A percentile compares a stretch with the other conserved stretches of the same genome.
Evolutionary conservation across 805 yeast species (phyloP).

Genomic region (Suhomyces tanzawaensis): DNA sequence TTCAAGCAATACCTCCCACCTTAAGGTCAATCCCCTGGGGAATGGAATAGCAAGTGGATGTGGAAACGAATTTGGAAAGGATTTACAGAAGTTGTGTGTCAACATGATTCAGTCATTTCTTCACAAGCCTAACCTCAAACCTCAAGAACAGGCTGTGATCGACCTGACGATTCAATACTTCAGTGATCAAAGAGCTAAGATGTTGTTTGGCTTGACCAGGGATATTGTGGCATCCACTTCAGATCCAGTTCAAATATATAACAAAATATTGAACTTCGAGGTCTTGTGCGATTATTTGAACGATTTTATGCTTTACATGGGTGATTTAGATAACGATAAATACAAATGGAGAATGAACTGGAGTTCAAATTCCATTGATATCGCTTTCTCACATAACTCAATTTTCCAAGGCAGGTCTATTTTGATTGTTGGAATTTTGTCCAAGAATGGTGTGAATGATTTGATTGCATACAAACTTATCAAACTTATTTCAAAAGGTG

Average conservation of each 20-base stretch:
- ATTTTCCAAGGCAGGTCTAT: slow-evolving; percentile 67
- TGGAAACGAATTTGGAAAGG: slow-evolving; percentile 52
- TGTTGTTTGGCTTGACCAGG: slow-evolving; percentile 69
- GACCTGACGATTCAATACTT: slow-evolving; percentile 46
- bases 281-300: slow-evolving; percentile 55
- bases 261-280: slow-evolving; percentile 50
- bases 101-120: slow-evolving; percentile 70
- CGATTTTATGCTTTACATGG: slow-evolving; percentile 49
- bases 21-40: background rate
- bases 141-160: slow-evolving; percentile 37
- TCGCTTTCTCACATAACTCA: slow-evolving; percentile 55
- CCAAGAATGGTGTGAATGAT: slow-evolving; percentile 62
- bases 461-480: slow-evolving; percentile 37
- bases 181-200: slow-evolving; percentile 62
- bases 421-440: slow-evolving; percentile 65
- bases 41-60: background rate
- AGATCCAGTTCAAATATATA: slow-evolving; percentile 36
- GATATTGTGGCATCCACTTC: slow-evolving; percentile 29
- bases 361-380: slow-evolving; percentile 61
- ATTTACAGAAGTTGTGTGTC: slow-evolving; percentile 58
- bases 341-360: slow-evolving; percentile 63
- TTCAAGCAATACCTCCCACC: too few relatives aligned
- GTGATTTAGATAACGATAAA: slow-evolving; percentile 42
- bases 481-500: slow-evolving; percentile 23
- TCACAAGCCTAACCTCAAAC: slow-evolving; percentile 51